phyloP scores from a whole-genome alignment of 176 grass and related monocot genomes.

The Hordeum marinum region DNA sequence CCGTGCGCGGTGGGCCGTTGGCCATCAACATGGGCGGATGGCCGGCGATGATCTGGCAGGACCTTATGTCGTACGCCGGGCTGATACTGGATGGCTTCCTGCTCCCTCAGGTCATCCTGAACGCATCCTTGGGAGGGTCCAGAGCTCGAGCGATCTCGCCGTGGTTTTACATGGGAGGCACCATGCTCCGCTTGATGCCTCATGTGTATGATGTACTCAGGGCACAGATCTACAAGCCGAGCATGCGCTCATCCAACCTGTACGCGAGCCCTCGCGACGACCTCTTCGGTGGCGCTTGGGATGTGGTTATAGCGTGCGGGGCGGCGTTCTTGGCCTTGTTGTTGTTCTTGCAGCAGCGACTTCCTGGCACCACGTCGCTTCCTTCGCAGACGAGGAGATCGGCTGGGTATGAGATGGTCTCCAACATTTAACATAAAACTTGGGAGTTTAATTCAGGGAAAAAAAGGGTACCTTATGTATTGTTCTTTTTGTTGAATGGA shows the following conservation, averaged over 20 bases:
- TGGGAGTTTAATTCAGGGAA: no score
- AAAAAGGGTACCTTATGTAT: no score
- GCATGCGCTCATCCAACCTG: conserved; percentile 6
- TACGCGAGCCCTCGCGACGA: conserved; percentile 32
- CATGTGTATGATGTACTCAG: conserved; percentile 16
- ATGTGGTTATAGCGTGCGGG: background rate
- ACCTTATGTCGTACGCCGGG: background rate
- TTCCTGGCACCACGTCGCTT: conserved; percentile 34
- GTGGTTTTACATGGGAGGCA: no score
- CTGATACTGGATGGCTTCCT: no score
- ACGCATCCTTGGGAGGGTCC: conserved; percentile 15
- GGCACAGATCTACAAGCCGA: background rate
- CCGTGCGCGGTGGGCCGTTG: no score
- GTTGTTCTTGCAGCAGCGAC: conserved; percentile 57
- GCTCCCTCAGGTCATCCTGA: conserved; percentile 13
- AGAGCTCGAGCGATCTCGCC: background rate
- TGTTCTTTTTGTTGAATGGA: no score
- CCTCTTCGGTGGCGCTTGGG: conserved; percentile 25
- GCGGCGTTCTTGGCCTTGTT: conserved; percentile 33
- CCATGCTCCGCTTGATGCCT: no score
- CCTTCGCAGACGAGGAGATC: background rate
- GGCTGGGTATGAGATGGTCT: conserved; percentile 37
- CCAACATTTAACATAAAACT: background rate
- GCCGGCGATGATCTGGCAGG: conserved; percentile 26
- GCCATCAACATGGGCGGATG: background rate